These are phyloP conservation scores for Blastobotrys americana DNA, from an alignment of 805 yeast genomes.

Conservation along the genomic window DNA sequence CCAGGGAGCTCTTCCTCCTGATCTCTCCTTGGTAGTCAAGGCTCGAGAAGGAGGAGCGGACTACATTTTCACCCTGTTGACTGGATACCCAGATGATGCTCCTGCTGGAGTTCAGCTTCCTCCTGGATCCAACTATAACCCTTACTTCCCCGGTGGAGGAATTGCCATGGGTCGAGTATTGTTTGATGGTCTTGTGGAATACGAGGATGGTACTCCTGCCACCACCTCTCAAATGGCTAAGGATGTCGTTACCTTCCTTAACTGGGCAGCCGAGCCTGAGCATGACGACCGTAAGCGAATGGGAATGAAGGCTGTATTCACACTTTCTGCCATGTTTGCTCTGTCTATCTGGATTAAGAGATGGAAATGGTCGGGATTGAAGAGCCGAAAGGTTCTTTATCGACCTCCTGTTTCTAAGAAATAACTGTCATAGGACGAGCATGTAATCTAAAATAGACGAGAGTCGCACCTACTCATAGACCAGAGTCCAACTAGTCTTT, in stretches of 20 bases:
- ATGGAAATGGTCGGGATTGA: constrained; percentile 96
- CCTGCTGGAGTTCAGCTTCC: constrained; percentile 96
- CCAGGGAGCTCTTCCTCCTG: constrained; percentile 99
- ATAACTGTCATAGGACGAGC: background rate
- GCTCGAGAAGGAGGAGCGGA: constrained; percentile 99
- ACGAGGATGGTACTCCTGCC: constrained; percentile 98
- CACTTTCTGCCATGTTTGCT: constrained; percentile 71
- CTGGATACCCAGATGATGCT: constrained; percentile 98
- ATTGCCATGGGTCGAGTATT: constrained; percentile 99
- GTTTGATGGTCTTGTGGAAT: constrained; percentile 95
- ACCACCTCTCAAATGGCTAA: constrained; percentile 99
- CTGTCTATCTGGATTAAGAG: constrained; percentile 87
- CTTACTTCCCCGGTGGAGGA: constrained; percentile 99
- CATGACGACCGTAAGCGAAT: constrained; percentile 95
- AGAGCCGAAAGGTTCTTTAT: constrained; percentile 89
- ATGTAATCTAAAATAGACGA: too few species aligned
- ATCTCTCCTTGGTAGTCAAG: constrained; percentile 91
- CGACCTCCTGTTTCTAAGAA: constrained; percentile 80
- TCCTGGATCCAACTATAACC: constrained; percentile 95
- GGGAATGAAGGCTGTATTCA: constrained; percentile 87
- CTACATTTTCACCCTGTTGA: constrained; percentile 87
- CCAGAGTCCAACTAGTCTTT: too few species aligned
- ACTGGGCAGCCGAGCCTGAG: constrained; percentile 99
- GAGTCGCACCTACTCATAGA: too few species aligned
- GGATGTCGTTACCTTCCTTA: constrained; percentile 90